Base-by-base conservation (phyloP, 2,329 filamentous ascomycete species). In the Xylaria sp. region DNA sequence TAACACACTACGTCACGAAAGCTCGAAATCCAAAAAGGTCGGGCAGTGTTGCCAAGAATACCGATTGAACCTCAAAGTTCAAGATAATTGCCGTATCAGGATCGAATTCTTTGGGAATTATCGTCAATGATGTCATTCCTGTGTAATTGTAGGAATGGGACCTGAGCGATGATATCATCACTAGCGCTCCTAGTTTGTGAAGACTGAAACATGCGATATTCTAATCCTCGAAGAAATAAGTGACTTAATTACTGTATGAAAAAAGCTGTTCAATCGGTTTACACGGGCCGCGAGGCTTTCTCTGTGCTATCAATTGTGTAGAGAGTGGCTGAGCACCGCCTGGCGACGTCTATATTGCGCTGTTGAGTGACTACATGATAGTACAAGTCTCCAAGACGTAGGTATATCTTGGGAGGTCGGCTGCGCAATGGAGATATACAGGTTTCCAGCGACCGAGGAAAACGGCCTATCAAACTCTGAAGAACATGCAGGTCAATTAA, bases 1-100 rank as follows among this genome's bases (percentile, higher is more conserved):
- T 15, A 29, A 37, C 31, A 59, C n/a, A 59, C 60, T 63, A 60
- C 56, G 60, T 60, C 60, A 60, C 37, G 31, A 55, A n/a, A 37
- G 17, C 10, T 17, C 15, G 21, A 53, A 2, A 38, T 33, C 29
- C 37, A 29, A 17, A 51, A 41, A 37, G 9, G 46, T 47, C 21
- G 29, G 19, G 48, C 41, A 55, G 19, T 4, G 6, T 51, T n/a
- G 9, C 10, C 35, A 3, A 10, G 6, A 11, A 21, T 46, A 21
- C 25, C 17, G 29, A 17, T 40, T 43, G 43, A 60, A 35, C 43
- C 49, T 48, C 33, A 54, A 44, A 15, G 13, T 4, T 19, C 6
- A 48, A 53, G 17, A 33, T 21, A 51, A 31, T 19, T 46, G n/a
- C 29, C 17, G 3, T 25, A 49, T 53, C 47, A 41, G n/a, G 21